These are phyloP conservation scores for Fagopyrum esculentum DNA, from an alignment of 148 eudicot species.

Conservation along the genomic window DNA sequence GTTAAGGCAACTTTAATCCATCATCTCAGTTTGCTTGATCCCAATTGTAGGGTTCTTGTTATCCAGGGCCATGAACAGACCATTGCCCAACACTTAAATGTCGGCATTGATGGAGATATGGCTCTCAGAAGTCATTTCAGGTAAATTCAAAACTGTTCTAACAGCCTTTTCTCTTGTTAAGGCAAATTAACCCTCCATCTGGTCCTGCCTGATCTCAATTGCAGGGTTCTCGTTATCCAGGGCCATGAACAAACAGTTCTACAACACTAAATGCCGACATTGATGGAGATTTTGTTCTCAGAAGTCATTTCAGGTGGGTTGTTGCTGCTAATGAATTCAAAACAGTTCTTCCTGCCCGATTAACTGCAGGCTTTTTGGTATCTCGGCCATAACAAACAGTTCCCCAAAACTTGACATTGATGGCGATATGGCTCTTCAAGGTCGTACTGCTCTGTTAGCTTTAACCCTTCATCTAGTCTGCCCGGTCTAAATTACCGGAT, in stretches of 20 bases:
- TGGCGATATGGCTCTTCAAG: no score
- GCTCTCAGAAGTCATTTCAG: not conserved
- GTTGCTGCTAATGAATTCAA: no score
- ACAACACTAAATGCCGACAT: no score
- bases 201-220: not conserved
- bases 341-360: no score
- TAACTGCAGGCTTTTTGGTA: no score
- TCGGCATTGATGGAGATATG: not conserved
- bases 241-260: not conserved
- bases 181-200: not conserved
- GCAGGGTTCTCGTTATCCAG: not conserved
- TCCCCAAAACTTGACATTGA: no score
- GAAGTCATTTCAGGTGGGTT: no score
- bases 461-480: not conserved
- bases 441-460: not conserved
- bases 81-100: not conserved
- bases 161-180: not conserved
- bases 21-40: not conserved
- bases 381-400: no score
- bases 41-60: not conserved
- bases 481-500: not conserved
- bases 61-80: not conserved
- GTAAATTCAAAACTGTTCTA: not conserved
- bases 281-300: no score
- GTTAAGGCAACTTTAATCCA: not conserved